Percentiles rank a stretch among this genome's conserved stretches.
phyloP scores from a whole-genome alignment of 2,329 filamentous ascomycete species.

The Pseudogymnoascus sp. region DNA sequence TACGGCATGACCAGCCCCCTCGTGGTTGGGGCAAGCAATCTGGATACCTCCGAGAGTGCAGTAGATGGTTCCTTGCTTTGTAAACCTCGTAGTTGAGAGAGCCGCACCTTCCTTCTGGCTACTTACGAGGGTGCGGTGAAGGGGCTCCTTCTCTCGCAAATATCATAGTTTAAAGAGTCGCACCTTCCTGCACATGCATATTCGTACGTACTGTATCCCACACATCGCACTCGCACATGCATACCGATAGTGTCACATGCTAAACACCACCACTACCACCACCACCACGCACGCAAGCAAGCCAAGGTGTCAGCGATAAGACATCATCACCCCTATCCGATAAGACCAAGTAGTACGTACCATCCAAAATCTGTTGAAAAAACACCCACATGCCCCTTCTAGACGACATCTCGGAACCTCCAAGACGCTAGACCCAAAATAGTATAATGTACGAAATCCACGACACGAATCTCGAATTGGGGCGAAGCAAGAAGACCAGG shows the following conservation, averaged over 20 bases:
- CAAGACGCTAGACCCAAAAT: background rate
- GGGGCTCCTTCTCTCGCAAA: no score
- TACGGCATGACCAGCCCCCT: no score
- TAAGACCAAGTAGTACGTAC: background rate
- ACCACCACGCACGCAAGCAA: background rate
- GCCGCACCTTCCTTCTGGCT: background rate
- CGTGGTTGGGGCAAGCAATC: background rate
- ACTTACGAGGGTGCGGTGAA: no score
- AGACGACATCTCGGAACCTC: background rate
- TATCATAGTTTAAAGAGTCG: background rate
- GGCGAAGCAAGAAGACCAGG: background rate
- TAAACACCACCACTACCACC: background rate
- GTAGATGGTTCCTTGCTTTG: background rate
- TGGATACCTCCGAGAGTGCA: background rate
- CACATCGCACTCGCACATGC: background rate
- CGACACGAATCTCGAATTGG: background rate
- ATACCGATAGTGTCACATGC: background rate
- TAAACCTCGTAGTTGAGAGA: background rate
- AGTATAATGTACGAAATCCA: background rate
- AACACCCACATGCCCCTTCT: background rate
- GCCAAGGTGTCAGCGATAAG: conserved; percentile 6
- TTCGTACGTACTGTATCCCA: background rate
- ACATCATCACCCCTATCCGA: conserved; percentile 3
- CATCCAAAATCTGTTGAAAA: background rate
- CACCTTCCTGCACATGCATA: background rate